A percentile compares a stretch with the other conserved stretches of the same genome.
Conservation (phyloP, 2,329 filamentous ascomycete genomes). For the Lasiodiplodia sp. region DNA sequence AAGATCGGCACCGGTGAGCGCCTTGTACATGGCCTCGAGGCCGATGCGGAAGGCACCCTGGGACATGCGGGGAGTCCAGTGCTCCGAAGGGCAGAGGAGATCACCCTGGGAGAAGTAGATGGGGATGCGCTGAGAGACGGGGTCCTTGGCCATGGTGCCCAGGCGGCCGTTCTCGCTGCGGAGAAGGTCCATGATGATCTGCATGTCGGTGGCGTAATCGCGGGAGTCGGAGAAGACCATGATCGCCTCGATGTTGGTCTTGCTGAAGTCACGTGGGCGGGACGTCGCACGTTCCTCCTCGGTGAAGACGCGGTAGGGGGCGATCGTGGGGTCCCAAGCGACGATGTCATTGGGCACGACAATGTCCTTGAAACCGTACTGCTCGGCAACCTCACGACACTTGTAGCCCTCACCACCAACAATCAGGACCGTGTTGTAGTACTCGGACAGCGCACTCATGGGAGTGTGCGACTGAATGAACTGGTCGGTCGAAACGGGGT, state of each 20-base stretch:
- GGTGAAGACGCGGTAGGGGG: slow-evolving; percentile 73
- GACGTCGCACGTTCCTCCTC: slow-evolving; percentile 72
- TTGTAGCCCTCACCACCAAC: slow-evolving; percentile 78
- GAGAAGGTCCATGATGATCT: slow-evolving; percentile 77
- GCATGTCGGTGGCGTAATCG: slow-evolving; percentile 77
- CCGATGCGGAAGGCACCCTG: slow-evolving; percentile 79
- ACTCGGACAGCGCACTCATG: slow-evolving; percentile 77
- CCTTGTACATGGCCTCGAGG: slow-evolving; percentile 76
- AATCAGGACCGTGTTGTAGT: slow-evolving; percentile 78
- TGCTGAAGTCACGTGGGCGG: slow-evolving; percentile 73
- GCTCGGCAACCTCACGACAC: slow-evolving; percentile 75
- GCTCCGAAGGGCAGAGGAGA: slow-evolving; percentile 64
- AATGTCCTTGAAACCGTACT: slow-evolving; percentile 77
- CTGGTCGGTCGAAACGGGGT: slow-evolving; percentile 72
- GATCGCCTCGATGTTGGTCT: slow-evolving; percentile 76
- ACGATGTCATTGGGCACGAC: slow-evolving; percentile 77
- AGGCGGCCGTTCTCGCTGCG: slow-evolving; percentile 72
- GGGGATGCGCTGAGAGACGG: slow-evolving; percentile 70
- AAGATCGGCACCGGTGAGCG: slow-evolving; percentile 72
- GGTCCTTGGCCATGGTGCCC: slow-evolving; percentile 70
- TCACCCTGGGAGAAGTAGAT: slow-evolving; percentile 77
- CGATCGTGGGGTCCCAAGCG: slow-evolving; percentile 72
- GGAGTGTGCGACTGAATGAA: slow-evolving; percentile 81
- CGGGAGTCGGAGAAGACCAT: slow-evolving; percentile 77
- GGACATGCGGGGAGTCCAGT: slow-evolving; percentile 72